phyloP scores from a whole-genome alignment of 129 eudicot species.

The Chrysanthemum lavandulifolium region DNA sequence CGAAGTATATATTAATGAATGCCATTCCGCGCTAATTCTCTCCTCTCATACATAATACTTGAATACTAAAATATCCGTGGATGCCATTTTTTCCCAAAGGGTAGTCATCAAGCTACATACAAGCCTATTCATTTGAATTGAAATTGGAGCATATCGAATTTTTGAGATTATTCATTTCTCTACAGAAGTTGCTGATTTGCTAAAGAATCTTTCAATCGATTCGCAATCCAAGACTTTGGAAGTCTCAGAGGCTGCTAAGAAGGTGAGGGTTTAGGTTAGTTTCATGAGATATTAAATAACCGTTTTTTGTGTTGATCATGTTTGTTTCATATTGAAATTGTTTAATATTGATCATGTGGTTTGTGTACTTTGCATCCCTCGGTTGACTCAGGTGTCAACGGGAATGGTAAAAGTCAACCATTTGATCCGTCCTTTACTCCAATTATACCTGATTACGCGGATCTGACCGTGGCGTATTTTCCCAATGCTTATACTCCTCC shows the following conservation, averaged over 20 bases:
- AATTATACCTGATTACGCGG: slow-evolving; percentile 44
- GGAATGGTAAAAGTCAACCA: slow-evolving; percentile 47
- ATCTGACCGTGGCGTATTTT: slow-evolving; percentile 48
- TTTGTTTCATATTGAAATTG: not conserved
- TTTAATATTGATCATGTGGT: slow-evolving; percentile 1
- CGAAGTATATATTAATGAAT: no score
- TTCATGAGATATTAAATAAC: not conserved
- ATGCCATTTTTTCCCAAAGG: no score
- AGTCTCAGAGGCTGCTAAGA: slow-evolving; percentile 48
- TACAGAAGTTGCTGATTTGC: slow-evolving; percentile 23
- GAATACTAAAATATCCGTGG: no score
- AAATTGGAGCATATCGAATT: no score
- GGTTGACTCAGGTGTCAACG: not conserved
- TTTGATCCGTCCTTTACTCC: slow-evolving; percentile 57
- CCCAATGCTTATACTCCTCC: slow-evolving; percentile 54
- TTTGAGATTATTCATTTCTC: no score
- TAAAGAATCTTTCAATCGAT: slow-evolving; percentile 76
- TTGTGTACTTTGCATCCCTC: no score
- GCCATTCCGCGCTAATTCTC: not conserved
- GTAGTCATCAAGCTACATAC: no score
- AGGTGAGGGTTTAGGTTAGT: slow-evolving; percentile 36
- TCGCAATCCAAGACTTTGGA: slow-evolving; percentile 56
- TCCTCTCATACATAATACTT: not conserved
- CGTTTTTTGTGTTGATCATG: no score
- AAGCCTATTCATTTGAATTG: no score